A percentile compares a stretch with the other conserved stretches of the same genome.
Conservation (phyloP, 805 yeast species). For the Ogataea methanolica region DNA sequence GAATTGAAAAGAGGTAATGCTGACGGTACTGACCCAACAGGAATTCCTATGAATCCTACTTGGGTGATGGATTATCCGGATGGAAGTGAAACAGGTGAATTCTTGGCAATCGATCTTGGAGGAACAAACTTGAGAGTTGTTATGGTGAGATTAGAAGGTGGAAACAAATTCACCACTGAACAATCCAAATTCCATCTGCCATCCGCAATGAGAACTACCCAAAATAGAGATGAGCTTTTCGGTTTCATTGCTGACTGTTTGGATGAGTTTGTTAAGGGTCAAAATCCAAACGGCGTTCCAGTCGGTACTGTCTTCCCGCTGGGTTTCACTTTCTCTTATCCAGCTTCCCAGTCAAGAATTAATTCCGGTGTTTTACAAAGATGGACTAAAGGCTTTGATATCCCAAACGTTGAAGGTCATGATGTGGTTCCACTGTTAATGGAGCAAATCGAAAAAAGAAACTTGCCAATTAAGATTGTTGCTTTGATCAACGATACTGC, state of each 20-base stretch:
- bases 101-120: conserved; percentile 56
- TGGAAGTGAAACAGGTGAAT: conserved; percentile 55
- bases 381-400: conserved; percentile 99
- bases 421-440: conserved; percentile 92
- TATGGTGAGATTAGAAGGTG: conserved; percentile 54
- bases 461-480: conserved; percentile 81
- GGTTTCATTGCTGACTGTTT: conserved; percentile 85
- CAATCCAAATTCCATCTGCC: conserved; percentile 90
- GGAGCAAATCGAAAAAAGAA: conserved; percentile 58
- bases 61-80: conserved; percentile 60
- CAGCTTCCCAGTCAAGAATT: conserved; percentile 77
- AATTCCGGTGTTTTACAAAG: conserved; percentile 86
- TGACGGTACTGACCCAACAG: conserved; percentile 41
- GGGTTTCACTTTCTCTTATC: conserved; percentile 96
- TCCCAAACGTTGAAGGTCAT: conserved; percentile 89
- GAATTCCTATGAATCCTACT: conserved; percentile 57
- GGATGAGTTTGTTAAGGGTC: conserved; percentile 61
- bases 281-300: conserved; percentile 65
- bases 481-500: conserved; percentile 97
- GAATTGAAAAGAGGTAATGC: conserved; percentile 51
- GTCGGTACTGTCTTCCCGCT: conserved; percentile 58
- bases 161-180: conserved; percentile 77
- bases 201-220: conserved; percentile 70
- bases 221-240: conserved; percentile 70
- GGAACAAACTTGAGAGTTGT: conserved; percentile 62